Base-by-base conservation (phyloP, 2,329 filamentous ascomycete genomes). In the Colletotrichum sublineola region DNA sequence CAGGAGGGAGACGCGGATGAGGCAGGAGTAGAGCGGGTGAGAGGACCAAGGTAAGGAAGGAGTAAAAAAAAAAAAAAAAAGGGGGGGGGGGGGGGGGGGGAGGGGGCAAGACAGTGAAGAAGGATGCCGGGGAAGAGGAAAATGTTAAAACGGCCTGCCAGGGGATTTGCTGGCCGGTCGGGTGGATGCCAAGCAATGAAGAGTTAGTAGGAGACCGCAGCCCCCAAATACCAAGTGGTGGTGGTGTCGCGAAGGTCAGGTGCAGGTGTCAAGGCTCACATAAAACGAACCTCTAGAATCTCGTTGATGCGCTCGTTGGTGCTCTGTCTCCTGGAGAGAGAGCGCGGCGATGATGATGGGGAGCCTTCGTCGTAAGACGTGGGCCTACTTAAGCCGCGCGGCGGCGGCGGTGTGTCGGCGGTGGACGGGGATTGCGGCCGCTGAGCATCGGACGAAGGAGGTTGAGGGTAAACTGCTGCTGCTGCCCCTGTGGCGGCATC, bases 201-300 rank as follows among this genome's bases (percentile, higher is more conserved):
- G 42, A 9, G 40, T 24, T 61, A 33, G 44, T n/a, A n/a, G 44
- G 18, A 38, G 18, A 40, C 31, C 60, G 20, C 31, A 50, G 58
- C 36, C 14, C 3, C 31, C 58, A 42, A 24, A 7, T 46, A 24
- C 24, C 66, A 20, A 8, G 44, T 20, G 42, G 18, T 63, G 62
- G 62, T 64, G 9, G 53, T 31, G 20, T 12, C n/a, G 53, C 52
- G 29, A 67, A 46, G 63, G 44, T 6, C 50, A 52, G 57, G 70
- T 56, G 52, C 66, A 44, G 31, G 58, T 52, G 69, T 65, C 63
- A 56, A 31, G 65, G 31, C 31, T 44, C 42, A 20, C 42, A 44
- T 18, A 31, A 40, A 40, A 78, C 83, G 76, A 78, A 86, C 85
- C 82, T 87, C 82, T 68, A 87, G 81, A 67, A 87, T 86, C 70